A percentile compares a stretch with the other conserved stretches of the same genome.
These are phyloP conservation scores for Cladorrhinum sp. DNA, from an alignment of 2,329 filamentous ascomycete genomes.

Conservation along the genomic window DNA sequence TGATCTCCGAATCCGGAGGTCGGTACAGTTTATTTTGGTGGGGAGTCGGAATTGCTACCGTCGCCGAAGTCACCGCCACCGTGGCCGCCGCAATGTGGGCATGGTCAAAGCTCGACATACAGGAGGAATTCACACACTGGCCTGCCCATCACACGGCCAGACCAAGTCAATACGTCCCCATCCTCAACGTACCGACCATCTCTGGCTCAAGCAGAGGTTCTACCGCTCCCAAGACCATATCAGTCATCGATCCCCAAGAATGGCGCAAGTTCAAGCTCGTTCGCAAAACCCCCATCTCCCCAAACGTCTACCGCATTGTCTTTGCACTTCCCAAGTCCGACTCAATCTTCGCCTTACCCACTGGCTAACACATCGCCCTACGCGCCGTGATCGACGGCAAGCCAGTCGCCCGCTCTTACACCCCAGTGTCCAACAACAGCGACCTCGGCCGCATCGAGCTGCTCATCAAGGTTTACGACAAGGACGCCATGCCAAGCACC, in stretches of 20 bases:
- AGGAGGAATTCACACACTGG: slow-evolving; percentile 18
- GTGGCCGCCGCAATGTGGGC: slow-evolving; percentile 9
- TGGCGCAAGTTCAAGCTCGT: slow-evolving; percentile 46
- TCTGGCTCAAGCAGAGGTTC: neutral
- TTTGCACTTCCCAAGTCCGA: slow-evolving; percentile 44
- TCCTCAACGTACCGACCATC: neutral
- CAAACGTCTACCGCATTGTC: slow-evolving; percentile 43
- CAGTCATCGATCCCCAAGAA: slow-evolving; percentile 42
- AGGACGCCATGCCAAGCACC: slow-evolving; percentile 49
- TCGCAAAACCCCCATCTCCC: slow-evolving; percentile 38
- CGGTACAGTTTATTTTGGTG: slow-evolving; percentile 11
- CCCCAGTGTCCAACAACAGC: slow-evolving; percentile 48
- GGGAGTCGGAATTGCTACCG: slow-evolving; percentile 16
- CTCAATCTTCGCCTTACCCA: slow-evolving; percentile 51
- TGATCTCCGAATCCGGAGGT: neutral
- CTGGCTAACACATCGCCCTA: slow-evolving; percentile 55
- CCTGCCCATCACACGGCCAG: slow-evolving; percentile 45
- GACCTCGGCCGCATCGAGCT: slow-evolving; percentile 38
- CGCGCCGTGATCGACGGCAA: slow-evolving; percentile 45
- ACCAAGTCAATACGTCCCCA: slow-evolving; percentile 46
- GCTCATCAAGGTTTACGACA: slow-evolving; percentile 49
- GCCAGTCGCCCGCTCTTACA: slow-evolving; percentile 50
- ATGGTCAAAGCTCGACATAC: slow-evolving; percentile 16
- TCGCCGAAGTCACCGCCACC: slow-evolving; percentile 12
- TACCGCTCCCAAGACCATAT: neutral